phyloP scores from a whole-genome alignment of 2,329 filamentous ascomycete species.

The Claviceps fusiformis region DNA sequence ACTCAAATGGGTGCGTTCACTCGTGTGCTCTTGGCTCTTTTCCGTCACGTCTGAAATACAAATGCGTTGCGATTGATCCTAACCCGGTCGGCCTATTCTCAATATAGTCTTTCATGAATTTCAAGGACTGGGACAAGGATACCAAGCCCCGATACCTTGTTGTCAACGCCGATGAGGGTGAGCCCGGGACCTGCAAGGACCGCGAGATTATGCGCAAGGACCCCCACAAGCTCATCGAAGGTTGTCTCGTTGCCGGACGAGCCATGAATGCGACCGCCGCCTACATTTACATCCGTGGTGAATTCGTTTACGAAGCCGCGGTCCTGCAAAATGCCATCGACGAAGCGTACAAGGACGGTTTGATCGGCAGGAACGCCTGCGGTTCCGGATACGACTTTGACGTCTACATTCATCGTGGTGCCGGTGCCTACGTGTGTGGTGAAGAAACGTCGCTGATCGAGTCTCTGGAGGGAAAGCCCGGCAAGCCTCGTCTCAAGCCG shows the following conservation, averaged over 20 bases:
- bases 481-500: conserved; percentile 96
- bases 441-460: conserved; percentile 98
- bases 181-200: conserved; percentile 98
- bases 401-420: conserved; percentile 90
- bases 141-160: conserved; percentile 90
- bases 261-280: conserved; percentile 98
- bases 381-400: conserved; percentile 96
- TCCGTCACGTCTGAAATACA: too few relatives aligned
- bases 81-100: not conserved
- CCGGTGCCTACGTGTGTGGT: conserved; percentile 94
- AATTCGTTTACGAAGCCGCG: conserved; percentile 92
- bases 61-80: not conserved
- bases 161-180: conserved; percentile 96
- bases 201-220: conserved; percentile 99
- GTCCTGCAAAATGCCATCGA: conserved; percentile 92
- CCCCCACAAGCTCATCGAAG: conserved; percentile 96
- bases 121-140: conserved; percentile 99
- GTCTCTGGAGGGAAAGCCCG: conserved; percentile 94
- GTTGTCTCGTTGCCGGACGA: conserved; percentile 86
- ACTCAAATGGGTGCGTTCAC: conserved; percentile 80
- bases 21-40: not conserved
- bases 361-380: conserved; percentile 98
- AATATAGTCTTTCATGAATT: conserved; percentile 96
- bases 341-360: conserved; percentile 85
- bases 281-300: conserved; percentile 98